Evolutionary conservation across 75 land plant genomes (phyloP).

Genomic region (Larix kaempferi): DNA sequence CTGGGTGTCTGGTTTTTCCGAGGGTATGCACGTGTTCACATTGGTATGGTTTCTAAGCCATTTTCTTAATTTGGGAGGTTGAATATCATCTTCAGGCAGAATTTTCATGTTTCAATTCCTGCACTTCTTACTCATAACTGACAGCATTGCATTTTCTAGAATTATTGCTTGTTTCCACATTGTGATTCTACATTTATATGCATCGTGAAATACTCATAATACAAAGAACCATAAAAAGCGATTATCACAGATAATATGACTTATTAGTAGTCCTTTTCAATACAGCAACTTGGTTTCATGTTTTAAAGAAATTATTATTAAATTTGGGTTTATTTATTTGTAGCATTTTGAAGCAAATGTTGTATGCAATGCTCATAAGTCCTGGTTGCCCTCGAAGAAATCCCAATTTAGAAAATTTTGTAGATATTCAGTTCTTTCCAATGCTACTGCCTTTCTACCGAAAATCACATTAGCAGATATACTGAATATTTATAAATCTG

Average conservation of each 20-base stretch:
- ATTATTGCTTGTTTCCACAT: not conserved
- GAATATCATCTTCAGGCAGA: not conserved
- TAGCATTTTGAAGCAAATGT: too few species aligned
- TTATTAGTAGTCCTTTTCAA: not conserved
- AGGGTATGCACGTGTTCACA: conserved; percentile 76
- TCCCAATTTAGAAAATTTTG: too few species aligned
- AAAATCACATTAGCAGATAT: too few species aligned
- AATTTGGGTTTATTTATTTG: not conserved
- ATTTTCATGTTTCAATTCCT: not conserved
- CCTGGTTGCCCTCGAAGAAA: too few species aligned
- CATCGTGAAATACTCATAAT: not conserved
- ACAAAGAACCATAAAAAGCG: not conserved
- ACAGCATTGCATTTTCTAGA: conserved; percentile 2
- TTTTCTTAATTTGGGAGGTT: not conserved
- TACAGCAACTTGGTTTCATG: not conserved
- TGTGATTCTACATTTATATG: not conserved
- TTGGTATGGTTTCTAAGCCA: conserved; percentile 46
- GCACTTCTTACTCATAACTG: not conserved
- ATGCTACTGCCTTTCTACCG: too few species aligned
- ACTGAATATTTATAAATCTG: too few species aligned
- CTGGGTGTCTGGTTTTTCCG: conserved; percentile 98
- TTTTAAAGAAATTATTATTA: not conserved
- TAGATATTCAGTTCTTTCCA: too few species aligned
- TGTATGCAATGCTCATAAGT: too few species aligned
- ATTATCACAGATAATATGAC: not conserved